Conservation (phyloP, 495 filamentous ascomycete species). For the Talaromyces proteolyticus region DNA sequence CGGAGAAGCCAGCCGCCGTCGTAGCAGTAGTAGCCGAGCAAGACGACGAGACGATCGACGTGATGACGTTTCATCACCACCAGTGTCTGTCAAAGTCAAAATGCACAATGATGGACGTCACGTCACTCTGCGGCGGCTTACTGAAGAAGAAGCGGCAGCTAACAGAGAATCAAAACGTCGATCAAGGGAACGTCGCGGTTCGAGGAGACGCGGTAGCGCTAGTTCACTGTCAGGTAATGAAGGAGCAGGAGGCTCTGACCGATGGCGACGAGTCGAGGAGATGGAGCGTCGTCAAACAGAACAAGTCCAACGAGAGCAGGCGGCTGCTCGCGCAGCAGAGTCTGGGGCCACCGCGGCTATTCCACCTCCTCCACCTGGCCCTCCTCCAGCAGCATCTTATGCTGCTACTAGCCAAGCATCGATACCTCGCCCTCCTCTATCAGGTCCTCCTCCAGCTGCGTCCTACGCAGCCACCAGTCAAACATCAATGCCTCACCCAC, state of each 20-base stretch:
- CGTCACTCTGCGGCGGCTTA: slow-evolving; percentile 74
- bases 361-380: slow-evolving; percentile 6
- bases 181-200: slow-evolving; percentile 27
- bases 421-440: slow-evolving; percentile 7
- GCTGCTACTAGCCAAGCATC: slow-evolving; percentile 14
- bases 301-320: slow-evolving; percentile 39
- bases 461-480: slow-evolving; percentile 9
- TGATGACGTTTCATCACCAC: slow-evolving; percentile 46
- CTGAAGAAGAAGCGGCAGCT: slow-evolving; percentile 72
- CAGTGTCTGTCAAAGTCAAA: slow-evolving; percentile 74
- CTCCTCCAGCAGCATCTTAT: slow-evolving; percentile 6
- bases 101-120: slow-evolving; percentile 75
- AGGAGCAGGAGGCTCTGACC: slow-evolving; percentile 28
- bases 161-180: slow-evolving; percentile 49
- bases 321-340: slow-evolving; percentile 21
- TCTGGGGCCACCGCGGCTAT: slow-evolving; percentile 7
- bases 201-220: slow-evolving; percentile 35
- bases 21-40: slow-evolving; percentile 30
- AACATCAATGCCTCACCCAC: slow-evolving; percentile 25
- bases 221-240: slow-evolving; percentile 42
- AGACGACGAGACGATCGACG: slow-evolving; percentile 26
- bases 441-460: neutral
- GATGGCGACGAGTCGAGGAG: slow-evolving; percentile 48
- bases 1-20: slow-evolving; percentile 29
- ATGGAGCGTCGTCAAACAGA: slow-evolving; percentile 45